A percentile compares a stretch with the other conserved stretches of the same genome.
These are phyloP conservation scores for Schizochytrium sp. DNA, from an alignment of 108 stramenopile species.

Conservation along the genomic window DNA sequence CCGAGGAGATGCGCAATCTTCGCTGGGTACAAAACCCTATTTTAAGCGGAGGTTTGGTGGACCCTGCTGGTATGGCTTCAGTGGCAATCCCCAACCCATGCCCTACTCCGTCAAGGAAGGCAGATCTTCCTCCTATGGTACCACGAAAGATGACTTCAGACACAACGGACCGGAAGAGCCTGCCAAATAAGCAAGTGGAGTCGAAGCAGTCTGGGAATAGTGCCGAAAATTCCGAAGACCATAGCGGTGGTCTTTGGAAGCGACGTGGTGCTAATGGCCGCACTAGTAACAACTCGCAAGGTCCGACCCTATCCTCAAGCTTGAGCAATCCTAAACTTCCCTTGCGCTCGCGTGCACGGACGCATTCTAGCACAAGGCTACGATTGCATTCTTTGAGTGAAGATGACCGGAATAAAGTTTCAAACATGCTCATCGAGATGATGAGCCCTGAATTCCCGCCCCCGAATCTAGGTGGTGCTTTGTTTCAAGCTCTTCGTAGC, in stretches of 20 bases:
- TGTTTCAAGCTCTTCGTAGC: constrained; percentile 5
- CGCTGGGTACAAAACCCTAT: constrained; percentile 54
- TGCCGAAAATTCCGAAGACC: neutral
- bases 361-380: constrained; percentile 21
- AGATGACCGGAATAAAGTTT: neutral
- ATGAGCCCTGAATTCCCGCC: neutral
- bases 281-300: neutral
- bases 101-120: constrained; percentile 15
- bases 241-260: neutral
- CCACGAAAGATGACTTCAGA: neutral
- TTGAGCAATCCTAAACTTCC: neutral
- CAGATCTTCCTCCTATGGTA: neutral
- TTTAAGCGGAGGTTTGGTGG: constrained; percentile 8
- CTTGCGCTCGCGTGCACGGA: neutral
- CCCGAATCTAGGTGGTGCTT: constrained; percentile 12
- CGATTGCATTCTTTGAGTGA: constrained; percentile 44
- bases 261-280: constrained; percentile 17
- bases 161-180: neutral
- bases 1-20: constrained; percentile 1
- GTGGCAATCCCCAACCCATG: neutral
- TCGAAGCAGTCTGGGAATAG: neutral
- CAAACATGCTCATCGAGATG: constrained; percentile 40
- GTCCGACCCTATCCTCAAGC: neutral
- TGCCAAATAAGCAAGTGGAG: constrained; percentile 10
- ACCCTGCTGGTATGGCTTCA: neutral